phyloP scores from a whole-genome alignment of 2,329 filamentous ascomycete genomes.

The Monosporascus sp. region DNA sequence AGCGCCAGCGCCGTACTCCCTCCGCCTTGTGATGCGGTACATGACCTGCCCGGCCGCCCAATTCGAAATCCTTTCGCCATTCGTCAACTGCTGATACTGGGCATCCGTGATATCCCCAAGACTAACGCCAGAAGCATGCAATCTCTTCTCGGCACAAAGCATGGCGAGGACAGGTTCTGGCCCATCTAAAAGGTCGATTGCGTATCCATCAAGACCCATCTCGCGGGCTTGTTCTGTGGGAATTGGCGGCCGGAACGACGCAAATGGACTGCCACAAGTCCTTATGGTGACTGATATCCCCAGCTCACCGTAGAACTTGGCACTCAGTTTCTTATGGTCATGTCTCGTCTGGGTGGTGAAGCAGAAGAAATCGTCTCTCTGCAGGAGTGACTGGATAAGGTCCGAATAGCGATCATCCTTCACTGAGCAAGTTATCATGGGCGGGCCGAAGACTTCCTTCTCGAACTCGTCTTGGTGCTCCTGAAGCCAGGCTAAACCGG shows the following conservation, averaged over 20 bases:
- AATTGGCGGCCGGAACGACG: constrained; percentile 50
- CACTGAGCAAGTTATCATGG: constrained; percentile 73
- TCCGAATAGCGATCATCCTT: constrained; percentile 63
- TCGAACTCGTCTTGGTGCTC: constrained; percentile 64
- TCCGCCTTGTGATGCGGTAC: constrained; percentile 64
- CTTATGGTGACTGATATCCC: constrained; percentile 69
- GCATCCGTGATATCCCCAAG: constrained; percentile 58
- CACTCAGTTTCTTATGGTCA: constrained; percentile 70
- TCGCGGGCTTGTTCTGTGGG: constrained; percentile 46
- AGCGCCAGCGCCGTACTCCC: constrained; percentile 73
- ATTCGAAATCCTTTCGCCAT: constrained; percentile 51
- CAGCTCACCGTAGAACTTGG: constrained; percentile 58
- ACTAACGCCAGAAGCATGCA: constrained; percentile 66
- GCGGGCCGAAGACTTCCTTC: constrained; percentile 73
- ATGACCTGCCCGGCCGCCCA: constrained; percentile 65
- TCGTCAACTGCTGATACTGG: constrained; percentile 62
- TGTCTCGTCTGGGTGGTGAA: constrained; percentile 71
- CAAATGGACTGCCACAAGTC: constrained; percentile 50
- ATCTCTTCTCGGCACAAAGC: constrained; percentile 68
- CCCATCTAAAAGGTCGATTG: constrained; percentile 72
- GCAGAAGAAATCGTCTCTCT: constrained; percentile 49
- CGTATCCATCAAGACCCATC: constrained; percentile 73
- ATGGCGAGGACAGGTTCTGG: constrained; percentile 81
- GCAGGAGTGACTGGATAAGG: constrained; percentile 48
- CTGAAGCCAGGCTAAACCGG: constrained; percentile 79